Evolutionary conservation across 1,139 yeast genomes (phyloP).

Genomic region (Pichia sp.): DNA sequence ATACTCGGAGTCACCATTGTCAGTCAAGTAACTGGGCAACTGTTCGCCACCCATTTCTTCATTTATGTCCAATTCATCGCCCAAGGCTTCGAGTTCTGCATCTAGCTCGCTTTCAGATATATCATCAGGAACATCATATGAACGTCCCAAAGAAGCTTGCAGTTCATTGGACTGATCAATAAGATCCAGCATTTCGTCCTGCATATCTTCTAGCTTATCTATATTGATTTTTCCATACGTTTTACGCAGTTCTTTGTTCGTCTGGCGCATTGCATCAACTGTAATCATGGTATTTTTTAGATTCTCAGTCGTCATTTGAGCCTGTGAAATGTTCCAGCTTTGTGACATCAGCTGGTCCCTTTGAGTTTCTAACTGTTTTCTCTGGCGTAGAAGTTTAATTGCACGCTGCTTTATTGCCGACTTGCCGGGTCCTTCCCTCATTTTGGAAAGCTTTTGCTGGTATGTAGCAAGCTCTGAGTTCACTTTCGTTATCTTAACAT

Average conservation of each 20-base stretch:
- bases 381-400: conserved; percentile 73
- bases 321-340: conserved; percentile 96
- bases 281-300: conserved; percentile 93
- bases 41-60: conserved; percentile 47
- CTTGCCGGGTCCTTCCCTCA: conserved; percentile 93
- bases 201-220: conserved; percentile 86
- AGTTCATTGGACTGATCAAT: conserved; percentile 89
- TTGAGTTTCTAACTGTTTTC: conserved; percentile 87
- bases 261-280: conserved; percentile 88
- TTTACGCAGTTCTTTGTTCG: conserved; percentile 81
- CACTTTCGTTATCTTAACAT: conserved; percentile 80
- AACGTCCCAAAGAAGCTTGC: conserved; percentile 80
- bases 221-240: conserved; percentile 91
- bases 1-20: conserved; percentile 31
- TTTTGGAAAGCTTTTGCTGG: conserved; percentile 75
- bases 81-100: conserved; percentile 93
- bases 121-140: conserved; percentile 86
- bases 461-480: conserved; percentile 85
- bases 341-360: conserved; percentile 89
- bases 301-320: conserved; percentile 94
- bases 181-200: conserved; percentile 94
- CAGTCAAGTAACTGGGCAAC: conserved; percentile 59
- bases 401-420: conserved; percentile 84
- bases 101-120: conserved; percentile 89
- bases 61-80: conserved; percentile 82